These are phyloP conservation scores for Spatholobus suberectus DNA, from an alignment of 306 rosid species.

Conservation along the genomic window DNA sequence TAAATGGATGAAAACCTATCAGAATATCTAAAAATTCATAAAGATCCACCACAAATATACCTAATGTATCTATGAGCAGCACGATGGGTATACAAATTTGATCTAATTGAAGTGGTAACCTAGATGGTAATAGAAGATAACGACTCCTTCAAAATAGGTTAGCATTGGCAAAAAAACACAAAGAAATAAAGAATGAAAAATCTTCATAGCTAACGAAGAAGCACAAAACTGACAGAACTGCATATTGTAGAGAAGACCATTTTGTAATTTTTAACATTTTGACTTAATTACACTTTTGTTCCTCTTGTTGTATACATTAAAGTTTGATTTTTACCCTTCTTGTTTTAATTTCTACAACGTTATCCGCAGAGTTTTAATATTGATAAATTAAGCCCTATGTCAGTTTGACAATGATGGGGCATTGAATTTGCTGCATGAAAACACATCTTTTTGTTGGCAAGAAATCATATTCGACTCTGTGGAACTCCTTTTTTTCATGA, in stretches of 20 bases:
- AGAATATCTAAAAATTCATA: neutral
- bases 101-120: neutral
- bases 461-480: neutral
- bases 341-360: neutral
- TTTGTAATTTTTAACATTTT: neutral
- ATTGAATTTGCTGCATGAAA: neutral
- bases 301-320: neutral
- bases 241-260: neutral
- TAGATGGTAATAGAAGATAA: constrained; percentile 7
- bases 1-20: no score
- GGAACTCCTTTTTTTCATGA: neutral
- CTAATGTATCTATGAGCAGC: neutral
- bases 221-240: neutral
- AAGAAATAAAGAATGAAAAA: neutral
- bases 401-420: neutral
- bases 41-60: constrained; percentile 1
- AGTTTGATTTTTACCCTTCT: neutral
- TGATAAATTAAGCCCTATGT: neutral
- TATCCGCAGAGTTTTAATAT: neutral
- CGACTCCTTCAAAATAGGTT: neutral
- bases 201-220: neutral
- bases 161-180: neutral
- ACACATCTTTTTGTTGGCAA: neutral
- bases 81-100: neutral
- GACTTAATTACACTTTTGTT: neutral